Conservation (phyloP, 345 rosid genomes). For the Geranium brycei region DNA sequence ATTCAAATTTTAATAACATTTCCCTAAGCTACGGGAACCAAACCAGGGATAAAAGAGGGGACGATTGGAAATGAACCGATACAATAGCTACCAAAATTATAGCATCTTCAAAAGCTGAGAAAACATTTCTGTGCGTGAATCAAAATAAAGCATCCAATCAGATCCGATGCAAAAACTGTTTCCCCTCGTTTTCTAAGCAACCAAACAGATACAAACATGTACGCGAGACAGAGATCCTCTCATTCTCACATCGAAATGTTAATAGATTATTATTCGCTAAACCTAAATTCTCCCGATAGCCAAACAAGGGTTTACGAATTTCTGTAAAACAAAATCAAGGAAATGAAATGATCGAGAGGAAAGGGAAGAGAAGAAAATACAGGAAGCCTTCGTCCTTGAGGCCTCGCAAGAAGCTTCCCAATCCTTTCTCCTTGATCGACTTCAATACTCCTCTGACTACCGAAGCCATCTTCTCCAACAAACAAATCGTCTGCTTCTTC, state of each 20-base stretch:
- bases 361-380: conserved; percentile 21
- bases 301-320: neutral
- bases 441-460: conserved; percentile 55
- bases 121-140: no score
- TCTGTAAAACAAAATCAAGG: no score
- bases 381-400: conserved; percentile 64
- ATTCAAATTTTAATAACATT: no score
- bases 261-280: neutral
- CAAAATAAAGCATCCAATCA: no score
- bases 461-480: conserved; percentile 42
- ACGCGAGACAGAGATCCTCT: neutral
- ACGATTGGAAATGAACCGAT: no score
- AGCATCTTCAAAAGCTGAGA: no score
- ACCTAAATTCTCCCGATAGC: neutral
- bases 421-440: conserved; percentile 61
- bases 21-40: no score
- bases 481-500: no score
- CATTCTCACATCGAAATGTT: neutral
- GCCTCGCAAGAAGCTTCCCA: conserved; percentile 34
- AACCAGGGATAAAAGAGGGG: no score
- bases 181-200: no score
- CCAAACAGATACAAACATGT: neutral
- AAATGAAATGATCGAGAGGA: conserved; percentile 1
- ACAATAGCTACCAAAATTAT: no score
- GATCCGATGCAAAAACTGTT: no score